Evolutionary conservation across 345 rosid species (phyloP).

Genomic region (Eucalyptus cloeziana): DNA sequence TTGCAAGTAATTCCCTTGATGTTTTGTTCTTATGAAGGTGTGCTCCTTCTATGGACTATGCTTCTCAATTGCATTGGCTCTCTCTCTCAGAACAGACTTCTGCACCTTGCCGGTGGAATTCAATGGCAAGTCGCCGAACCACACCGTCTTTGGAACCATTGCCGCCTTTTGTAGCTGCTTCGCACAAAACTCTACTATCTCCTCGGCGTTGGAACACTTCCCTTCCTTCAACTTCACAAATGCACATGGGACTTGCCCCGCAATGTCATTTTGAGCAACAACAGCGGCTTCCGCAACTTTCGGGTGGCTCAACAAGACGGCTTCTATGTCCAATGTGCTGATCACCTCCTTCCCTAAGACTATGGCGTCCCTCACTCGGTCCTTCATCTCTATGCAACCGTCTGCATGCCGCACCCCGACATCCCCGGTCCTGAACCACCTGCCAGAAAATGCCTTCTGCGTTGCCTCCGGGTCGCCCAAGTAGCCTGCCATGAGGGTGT

Average conservation of each 20-base stretch:
- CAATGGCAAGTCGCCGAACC: conserved; percentile 31
- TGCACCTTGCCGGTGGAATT: conserved; percentile 43
- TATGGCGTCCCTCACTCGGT: conserved; percentile 32
- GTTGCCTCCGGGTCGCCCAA: conserved; percentile 30
- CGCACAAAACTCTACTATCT: conserved; percentile 20
- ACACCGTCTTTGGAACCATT: conserved; percentile 21
- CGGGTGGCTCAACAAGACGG: conserved; percentile 19
- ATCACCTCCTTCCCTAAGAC: not conserved
- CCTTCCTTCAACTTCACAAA: conserved; percentile 37
- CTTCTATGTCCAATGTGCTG: conserved; percentile 40
- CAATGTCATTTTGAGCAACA: not conserved
- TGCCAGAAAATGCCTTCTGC: conserved; percentile 25
- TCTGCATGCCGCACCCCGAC: conserved; percentile 30
- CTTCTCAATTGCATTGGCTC: conserved; percentile 1
- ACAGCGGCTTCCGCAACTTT: conserved; percentile 29
- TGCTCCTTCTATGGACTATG: not conserved
- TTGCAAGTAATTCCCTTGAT: not conserved
- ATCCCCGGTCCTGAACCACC: conserved; percentile 63
- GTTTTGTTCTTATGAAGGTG: not conserved
- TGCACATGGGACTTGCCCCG: conserved; percentile 22
- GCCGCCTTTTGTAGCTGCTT: conserved; percentile 3
- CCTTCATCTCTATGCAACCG: conserved; percentile 48
- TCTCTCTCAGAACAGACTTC: conserved; percentile 26
- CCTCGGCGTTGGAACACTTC: not conserved
- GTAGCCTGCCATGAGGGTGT: conserved; percentile 48